Percentiles rank a stretch among this genome's conserved stretches.
Conservation (phyloP, 148 eudicot species). For the Simmondsia chinensis region DNA sequence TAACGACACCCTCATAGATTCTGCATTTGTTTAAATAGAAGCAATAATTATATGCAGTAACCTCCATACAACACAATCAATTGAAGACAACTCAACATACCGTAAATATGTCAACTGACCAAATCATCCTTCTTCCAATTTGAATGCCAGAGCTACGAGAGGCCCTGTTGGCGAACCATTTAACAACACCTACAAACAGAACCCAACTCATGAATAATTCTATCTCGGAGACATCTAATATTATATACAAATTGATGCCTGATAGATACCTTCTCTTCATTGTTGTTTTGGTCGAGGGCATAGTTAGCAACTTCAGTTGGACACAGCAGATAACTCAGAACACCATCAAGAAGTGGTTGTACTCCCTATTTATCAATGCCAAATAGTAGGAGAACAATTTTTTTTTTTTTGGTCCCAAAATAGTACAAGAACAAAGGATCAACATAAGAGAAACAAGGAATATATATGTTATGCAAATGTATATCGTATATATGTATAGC, state of each 20-base stretch:
- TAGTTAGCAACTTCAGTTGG: slow-evolving; percentile 83
- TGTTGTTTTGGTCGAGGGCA: slow-evolving; percentile 84
- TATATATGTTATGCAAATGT: too few species aligned
- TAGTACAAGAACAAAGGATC: too few species aligned
- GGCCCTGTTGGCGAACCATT: slow-evolving; percentile 76
- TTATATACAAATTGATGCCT: not conserved
- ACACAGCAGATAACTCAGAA: slow-evolving; percentile 73
- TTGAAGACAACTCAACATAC: slow-evolving; percentile 20
- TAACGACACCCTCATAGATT: slow-evolving; percentile 85
- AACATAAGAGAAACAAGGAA: too few species aligned
- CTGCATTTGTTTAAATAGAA: slow-evolving; percentile 30
- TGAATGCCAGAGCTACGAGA: slow-evolving; percentile 92
- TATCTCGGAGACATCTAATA: not conserved
- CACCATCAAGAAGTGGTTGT: slow-evolving; percentile 95
- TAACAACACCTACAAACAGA: slow-evolving; percentile 44
- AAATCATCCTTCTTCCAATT: slow-evolving; percentile 90
- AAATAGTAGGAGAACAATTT: too few species aligned
- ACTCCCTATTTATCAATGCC: slow-evolving; percentile 58
- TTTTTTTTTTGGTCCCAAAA: too few species aligned
- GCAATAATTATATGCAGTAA: too few species aligned
- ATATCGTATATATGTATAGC: too few species aligned
- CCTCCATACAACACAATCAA: too few species aligned
- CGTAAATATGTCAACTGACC: slow-evolving; percentile 92
- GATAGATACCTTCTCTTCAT: slow-evolving; percentile 77
- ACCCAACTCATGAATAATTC: not conserved